Evolutionary conservation across 164 flowering plant species (phyloP), one percentile per base, ranked within the genome.

Genomic region (Macadamia integrifolia): DNA sequence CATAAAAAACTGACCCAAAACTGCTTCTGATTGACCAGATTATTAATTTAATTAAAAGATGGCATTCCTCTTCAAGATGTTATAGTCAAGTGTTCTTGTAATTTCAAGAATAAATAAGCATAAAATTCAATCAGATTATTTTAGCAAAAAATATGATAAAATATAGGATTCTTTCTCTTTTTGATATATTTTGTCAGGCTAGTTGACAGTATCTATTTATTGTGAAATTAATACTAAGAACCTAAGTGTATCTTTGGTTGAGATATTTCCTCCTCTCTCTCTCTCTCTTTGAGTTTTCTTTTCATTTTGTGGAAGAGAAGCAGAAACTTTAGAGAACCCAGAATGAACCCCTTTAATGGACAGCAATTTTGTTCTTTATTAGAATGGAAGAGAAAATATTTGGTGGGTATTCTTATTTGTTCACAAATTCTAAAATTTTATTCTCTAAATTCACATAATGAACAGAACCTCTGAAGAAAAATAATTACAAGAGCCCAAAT

Each of bases 401-500:
- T 35, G 29, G 30, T 62, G 62, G 40, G 17, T 68, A 43, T 61
- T 17, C 44, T 43, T 42, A 50, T 65, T 52, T 55, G 11, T 42
- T 43, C n/a, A 35, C 40, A 46, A 8, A 46, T 8, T 46, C 13
- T 46, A 3, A 9, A 46, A 8, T 46, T 46, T 46, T 46, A 46
- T 43, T 32, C 28, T 35, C 17, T 44, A 23, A 18, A 50, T 53
- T 17, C 60, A 64, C 18, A 59, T 40, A 73, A 68, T 72, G 56
- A 61, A 73, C 50, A 11, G 28, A 59, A 43, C 23, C 49, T 74
- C 63, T 58, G 0, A 35, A 30, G 55, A 29, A 48, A 64, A 62
- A 9, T 46, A 53, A 44, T 82, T 72, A 80, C 35, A 76, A 66
- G 67, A 78, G 74, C 71, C 75, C 84, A 73, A 65, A 76, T 48